Base-by-base conservation (phyloP, 2,329 filamentous ascomycete species). In the Trichoderma afroharzianum region DNA sequence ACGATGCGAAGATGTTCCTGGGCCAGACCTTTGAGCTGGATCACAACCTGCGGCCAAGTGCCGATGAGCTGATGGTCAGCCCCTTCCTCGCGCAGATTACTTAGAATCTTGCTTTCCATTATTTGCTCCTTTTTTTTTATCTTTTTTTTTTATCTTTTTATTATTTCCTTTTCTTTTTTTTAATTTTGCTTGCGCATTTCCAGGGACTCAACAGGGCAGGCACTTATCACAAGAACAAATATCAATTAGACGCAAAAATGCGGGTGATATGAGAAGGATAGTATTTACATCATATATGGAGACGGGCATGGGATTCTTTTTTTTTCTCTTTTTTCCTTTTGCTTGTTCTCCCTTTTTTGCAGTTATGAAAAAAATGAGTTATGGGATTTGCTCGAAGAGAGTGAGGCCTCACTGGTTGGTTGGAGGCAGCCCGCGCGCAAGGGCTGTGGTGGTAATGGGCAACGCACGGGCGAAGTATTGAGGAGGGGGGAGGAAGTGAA, bases 11-110 rank as follows among this genome's bases (percentile, higher is more conserved):
- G 80, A 88, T 87, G 58, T 99, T 99, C 84, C 84, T 99, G 74
- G 87, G 88, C 70, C 90, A 93, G 83, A 98, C 96, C 0, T 99
- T 99, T 83, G 94, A 98, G 85, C 91, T 98, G 78, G 95, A 99
- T 78, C 93, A 97, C 82, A 94, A 97, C 81, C 91, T 93, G 84
- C 88, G 96, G 75, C 96, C 96, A 4, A 97, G 91, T 77, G 96
- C 96, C 14, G 95, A 98, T 78, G 95, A 98, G 78, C 83, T 99
- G 76, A 89, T 97, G 81, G 87, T 91, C 70, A 95, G 92, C 82
- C 88, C 90, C 43, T 98, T 98, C 83, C 85, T 97, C 80, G 89
- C 90, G 71, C 91, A 92, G 72, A 92, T 92, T 79, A 89, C 89
- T 2, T 81, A 74, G 73, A 6, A 39, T 21, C 30, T 32, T 18